Evolutionary conservation across 495 filamentous ascomycete species (phyloP).

Genomic region (Tuber indicum): DNA sequence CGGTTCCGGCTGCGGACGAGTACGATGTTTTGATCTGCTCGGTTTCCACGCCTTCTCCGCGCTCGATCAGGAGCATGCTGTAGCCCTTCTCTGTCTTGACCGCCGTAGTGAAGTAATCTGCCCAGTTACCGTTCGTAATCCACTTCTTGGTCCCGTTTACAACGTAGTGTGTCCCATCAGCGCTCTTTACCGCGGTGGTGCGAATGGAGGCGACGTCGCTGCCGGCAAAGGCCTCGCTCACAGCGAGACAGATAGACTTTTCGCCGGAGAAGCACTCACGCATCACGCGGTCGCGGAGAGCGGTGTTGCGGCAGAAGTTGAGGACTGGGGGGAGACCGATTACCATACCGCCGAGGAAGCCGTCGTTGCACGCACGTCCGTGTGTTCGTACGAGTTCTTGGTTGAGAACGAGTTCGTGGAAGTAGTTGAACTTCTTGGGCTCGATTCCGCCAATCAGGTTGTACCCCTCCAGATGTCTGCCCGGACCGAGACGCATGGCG

Average conservation of each 20-base stretch:
- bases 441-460: conserved; percentile 62
- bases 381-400: conserved; percentile 68
- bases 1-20: conserved; percentile 69
- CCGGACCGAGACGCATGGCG: conserved; percentile 77
- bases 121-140: conserved; percentile 84
- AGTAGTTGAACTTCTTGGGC: conserved; percentile 79
- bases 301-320: conserved; percentile 65
- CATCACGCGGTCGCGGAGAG: conserved; percentile 59
- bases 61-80: conserved; percentile 67
- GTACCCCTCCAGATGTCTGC: conserved; percentile 69
- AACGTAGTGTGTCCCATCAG: conserved; percentile 77
- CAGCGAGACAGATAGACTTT: conserved; percentile 83
- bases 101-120: conserved; percentile 76
- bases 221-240: conserved; percentile 85
- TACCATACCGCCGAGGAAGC: conserved; percentile 64
- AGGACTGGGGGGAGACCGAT: conserved; percentile 76
- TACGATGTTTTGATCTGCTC: conserved; percentile 79
- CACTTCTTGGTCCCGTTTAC: conserved; percentile 90
- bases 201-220: conserved; percentile 78
- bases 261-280: conserved; percentile 68
- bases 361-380: conserved; percentile 60
- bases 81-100: conserved; percentile 79
- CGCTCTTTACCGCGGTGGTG: conserved; percentile 72
- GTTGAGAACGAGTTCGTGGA: conserved; percentile 70
- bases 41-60: conserved; percentile 54